Base-by-base conservation (phyloP, 1,139 yeast genomes). In the Blastobotrys indianensis region DNA sequence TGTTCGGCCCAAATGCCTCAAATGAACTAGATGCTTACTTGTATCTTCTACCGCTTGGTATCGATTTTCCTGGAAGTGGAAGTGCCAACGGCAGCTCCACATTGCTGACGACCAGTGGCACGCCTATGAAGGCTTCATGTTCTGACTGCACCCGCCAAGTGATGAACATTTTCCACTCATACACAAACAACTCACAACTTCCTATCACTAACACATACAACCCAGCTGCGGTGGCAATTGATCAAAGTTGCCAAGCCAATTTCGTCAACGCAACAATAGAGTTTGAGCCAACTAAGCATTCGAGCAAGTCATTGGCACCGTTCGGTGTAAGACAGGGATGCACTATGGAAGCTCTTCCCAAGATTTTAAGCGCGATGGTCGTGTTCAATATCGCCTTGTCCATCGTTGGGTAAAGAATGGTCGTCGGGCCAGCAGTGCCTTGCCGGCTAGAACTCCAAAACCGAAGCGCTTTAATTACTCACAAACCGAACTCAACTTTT, bases 11-110 rank as follows among this genome's bases (percentile, higher is more conserved):
- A 16, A 46, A 48, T 32, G 50, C 53, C 29, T 37, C 54, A 5
- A 49, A 50, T n/a, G 7, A 13, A 17, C 13, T 45, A 9, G 65
- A 63, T 41, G 61, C 63, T n/a, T 62, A 58, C 44, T 53, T 63
- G 32, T 63, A 62, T 42, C 54, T 58, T 17, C 50, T 63, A 39
- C 66, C 67, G 6, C 52, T 62, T 17, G 67, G 64, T 6, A 50
- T 51, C 10, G 41, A 51, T 2, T 54, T 53, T 39, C 65, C 67
- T 2, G 50, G 51, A 3, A 37, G 36, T 13, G 20, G n/a, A 11
- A 34, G 28, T 20, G 43, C 43, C 34, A 42, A 42, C 32, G 28
- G 31, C n/a, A 25, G 20, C 5, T 20, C 30, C 13, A n/a, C 37
- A 11, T n/a, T 39, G 17, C 36, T 25, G n/a, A 25, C 20, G 10